Conservation (phyloP, 345 rosid species). For the Hypericum androsaemum region DNA sequence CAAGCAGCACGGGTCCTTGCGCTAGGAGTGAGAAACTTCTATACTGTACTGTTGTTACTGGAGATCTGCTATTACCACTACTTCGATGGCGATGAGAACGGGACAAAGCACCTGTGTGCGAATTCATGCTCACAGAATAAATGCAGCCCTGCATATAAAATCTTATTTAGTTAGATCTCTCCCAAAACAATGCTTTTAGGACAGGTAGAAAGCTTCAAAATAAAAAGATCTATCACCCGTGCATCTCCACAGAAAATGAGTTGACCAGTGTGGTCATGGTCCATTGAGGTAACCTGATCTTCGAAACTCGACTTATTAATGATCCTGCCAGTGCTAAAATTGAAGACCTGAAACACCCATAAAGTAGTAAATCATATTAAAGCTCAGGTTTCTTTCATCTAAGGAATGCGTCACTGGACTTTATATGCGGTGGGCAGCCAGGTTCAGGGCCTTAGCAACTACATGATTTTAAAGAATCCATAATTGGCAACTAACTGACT, state of each 20-base stretch:
- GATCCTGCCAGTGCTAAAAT: constrained; percentile 96
- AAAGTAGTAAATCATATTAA: neutral
- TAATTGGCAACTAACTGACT: too few species aligned
- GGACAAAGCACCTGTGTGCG: constrained; percentile 66
- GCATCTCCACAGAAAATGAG: constrained; percentile 91
- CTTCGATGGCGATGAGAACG: constrained; percentile 68
- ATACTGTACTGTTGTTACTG: constrained; percentile 78
- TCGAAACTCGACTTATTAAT: constrained; percentile 48
- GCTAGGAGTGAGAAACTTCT: constrained; percentile 90
- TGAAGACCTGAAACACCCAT: constrained; percentile 53
- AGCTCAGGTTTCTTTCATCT: too few species aligned
- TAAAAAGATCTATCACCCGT: constrained; percentile 35
- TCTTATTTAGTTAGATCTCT: constrained; percentile 1
- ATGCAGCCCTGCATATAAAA: constrained; percentile 54
- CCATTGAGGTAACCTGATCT: constrained; percentile 79
- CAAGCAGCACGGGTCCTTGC: constrained; percentile 76
- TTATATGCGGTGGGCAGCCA: too few species aligned
- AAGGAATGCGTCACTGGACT: too few species aligned
- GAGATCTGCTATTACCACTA: constrained; percentile 55
- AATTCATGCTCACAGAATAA: constrained; percentile 70
- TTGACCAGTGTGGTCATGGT: constrained; percentile 96
- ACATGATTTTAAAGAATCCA: too few species aligned
- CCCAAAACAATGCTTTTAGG: too few species aligned
- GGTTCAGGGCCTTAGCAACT: too few species aligned
- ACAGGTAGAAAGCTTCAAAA: neutral